Conservation (phyloP, 768 basidiomycete species). For the Lentinula raphanica region DNA sequence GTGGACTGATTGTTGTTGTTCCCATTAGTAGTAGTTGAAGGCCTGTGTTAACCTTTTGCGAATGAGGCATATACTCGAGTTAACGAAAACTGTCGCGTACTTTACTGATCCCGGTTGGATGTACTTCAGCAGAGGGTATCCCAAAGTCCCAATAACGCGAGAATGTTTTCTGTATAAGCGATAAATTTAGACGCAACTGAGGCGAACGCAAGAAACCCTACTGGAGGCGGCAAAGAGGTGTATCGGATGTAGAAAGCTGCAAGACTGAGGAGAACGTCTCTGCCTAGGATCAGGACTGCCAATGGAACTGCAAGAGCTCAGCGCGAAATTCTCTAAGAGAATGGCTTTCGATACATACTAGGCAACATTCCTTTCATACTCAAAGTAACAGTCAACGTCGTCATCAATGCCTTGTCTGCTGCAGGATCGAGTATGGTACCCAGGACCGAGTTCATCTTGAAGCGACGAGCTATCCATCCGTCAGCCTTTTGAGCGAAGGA, state of each 20-base stretch:
- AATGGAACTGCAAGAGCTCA: constrained; percentile 59
- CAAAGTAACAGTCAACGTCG: constrained; percentile 84
- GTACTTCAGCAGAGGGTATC: constrained; percentile 91
- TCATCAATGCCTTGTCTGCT: constrained; percentile 94
- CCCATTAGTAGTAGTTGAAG: constrained; percentile 93
- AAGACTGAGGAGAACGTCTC: constrained; percentile 80
- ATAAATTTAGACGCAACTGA: not conserved
- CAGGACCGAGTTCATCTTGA: constrained; percentile 84
- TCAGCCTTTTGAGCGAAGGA: constrained; percentile 78
- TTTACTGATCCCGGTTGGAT: constrained; percentile 92
- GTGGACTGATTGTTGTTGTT: constrained; percentile 75
- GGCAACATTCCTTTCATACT: constrained; percentile 82
- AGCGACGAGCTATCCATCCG: constrained; percentile 84
- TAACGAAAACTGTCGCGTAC: constrained; percentile 30
- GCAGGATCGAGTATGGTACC: constrained; percentile 96
- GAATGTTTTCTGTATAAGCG: constrained; percentile 71
- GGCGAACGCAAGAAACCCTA: constrained; percentile 31
- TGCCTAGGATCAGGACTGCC: constrained; percentile 79
- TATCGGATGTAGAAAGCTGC: constrained; percentile 94
- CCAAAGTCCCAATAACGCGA: constrained; percentile 94
- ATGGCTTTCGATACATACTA: constrained; percentile 40
- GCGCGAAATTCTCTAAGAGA: not conserved
- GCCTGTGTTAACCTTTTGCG: constrained; percentile 76
- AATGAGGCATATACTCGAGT: not conserved
- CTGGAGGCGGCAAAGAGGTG: constrained; percentile 81